phyloP scores from a whole-genome alignment of 768 basidiomycete genomes.

The Phallus indusiatus region DNA sequence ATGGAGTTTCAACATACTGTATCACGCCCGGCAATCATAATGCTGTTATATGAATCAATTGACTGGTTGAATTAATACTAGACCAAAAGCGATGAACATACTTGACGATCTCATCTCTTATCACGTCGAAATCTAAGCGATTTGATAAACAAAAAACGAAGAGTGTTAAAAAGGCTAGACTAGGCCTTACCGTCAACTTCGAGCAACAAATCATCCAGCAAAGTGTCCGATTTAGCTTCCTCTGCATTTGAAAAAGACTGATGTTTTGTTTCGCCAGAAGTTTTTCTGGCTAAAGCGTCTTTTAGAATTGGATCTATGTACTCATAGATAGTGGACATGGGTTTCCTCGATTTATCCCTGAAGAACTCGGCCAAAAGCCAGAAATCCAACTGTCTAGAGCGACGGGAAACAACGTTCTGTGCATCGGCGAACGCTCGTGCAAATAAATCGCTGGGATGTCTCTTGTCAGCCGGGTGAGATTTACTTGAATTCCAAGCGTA shows the following conservation, averaged over 20 bases:
- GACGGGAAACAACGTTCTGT: background rate
- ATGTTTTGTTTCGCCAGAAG: background rate
- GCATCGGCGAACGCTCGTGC: conserved; percentile 1
- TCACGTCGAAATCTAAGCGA: background rate
- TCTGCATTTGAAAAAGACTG: background rate
- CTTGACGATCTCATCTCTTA: background rate
- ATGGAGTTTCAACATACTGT: background rate
- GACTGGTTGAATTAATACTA: too few species aligned
- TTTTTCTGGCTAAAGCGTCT: conserved; percentile 10
- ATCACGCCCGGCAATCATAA: conserved; percentile 13
- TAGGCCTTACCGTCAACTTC: background rate
- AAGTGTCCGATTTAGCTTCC: background rate
- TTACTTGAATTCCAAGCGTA: conserved; percentile 34
- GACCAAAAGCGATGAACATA: background rate
- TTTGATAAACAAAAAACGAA: background rate
- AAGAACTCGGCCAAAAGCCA: conserved; percentile 15
- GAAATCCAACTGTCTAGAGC: conserved; percentile 1
- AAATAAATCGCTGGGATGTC: conserved; percentile 1
- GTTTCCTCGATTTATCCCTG: conserved; percentile 8
- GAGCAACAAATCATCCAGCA: conserved; percentile 1
- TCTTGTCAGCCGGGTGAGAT: background rate
- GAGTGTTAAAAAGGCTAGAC: background rate
- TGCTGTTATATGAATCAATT: background rate
- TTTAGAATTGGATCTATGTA: conserved; percentile 13
- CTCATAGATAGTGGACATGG: conserved; percentile 9